phyloP scores from a whole-genome alignment of 352 stramenopile species.

The Phytophthora macrochlamydospora region DNA sequence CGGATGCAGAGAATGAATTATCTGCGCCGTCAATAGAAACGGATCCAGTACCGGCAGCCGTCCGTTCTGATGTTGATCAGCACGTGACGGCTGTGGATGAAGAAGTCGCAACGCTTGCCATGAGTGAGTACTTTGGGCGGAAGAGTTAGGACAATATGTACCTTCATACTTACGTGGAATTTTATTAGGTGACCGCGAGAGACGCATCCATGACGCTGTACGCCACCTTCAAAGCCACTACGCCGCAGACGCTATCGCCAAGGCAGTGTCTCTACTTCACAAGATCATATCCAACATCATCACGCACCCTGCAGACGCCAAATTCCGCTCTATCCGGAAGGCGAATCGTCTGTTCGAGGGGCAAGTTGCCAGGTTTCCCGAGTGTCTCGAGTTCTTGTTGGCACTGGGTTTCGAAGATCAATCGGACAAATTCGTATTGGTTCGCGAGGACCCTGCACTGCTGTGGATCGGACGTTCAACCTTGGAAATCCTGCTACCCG shows the following conservation, averaged over 20 bases:
- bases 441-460: constrained; percentile 62
- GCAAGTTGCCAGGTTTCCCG: constrained; percentile 51
- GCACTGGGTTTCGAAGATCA: constrained; percentile 76
- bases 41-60: constrained; percentile 1
- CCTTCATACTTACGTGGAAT: not conserved
- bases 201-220: constrained; percentile 52
- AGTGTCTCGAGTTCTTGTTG: constrained; percentile 69
- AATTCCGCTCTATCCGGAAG: constrained; percentile 75
- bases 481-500: constrained; percentile 55
- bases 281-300: constrained; percentile 83
- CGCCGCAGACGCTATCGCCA: constrained; percentile 31
- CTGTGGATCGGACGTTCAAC: constrained; percentile 73
- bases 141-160: no score
- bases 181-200: constrained; percentile 57
- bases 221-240: constrained; percentile 43
- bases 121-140: constrained; percentile 39
- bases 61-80: not conserved
- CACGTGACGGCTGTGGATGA: constrained; percentile 22
- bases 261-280: constrained; percentile 52
- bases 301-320: constrained; percentile 51
- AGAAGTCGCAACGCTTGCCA: constrained; percentile 39
- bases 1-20: not conserved
- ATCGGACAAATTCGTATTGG: constrained; percentile 53
- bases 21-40: not conserved
- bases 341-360: constrained; percentile 62